These are phyloP conservation scores for Hypocreales sp. DNA, from an alignment of 2,329 filamentous ascomycete genomes.

Conservation along the genomic window DNA sequence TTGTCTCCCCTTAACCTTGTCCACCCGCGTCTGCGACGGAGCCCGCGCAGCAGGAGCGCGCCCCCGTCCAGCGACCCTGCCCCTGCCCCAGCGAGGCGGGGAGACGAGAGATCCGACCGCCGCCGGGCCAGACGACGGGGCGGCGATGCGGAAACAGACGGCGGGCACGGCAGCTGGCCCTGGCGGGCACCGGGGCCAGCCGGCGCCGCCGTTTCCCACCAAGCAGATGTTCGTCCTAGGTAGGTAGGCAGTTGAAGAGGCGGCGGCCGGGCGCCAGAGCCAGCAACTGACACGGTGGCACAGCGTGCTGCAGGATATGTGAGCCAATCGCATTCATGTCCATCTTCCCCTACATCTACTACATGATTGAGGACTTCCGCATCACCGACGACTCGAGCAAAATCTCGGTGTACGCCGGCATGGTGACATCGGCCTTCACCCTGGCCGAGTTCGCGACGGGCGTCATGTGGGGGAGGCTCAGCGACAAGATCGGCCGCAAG, in stretches of 20 bases:
- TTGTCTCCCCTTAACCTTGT: too few species aligned
- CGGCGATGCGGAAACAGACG: constrained; percentile 15
- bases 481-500: constrained; percentile 83
- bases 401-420: constrained; percentile 84
- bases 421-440: constrained; percentile 93
- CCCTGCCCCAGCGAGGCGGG: too few species aligned
- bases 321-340: constrained; percentile 99
- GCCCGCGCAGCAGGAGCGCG: too few species aligned
- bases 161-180: constrained; percentile 9
- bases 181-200: constrained; percentile 8
- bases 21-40: too few species aligned
- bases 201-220: constrained; percentile 21
- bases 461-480: constrained; percentile 83
- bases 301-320: constrained; percentile 87
- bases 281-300: constrained; percentile 1
- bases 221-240: constrained; percentile 37
- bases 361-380: constrained; percentile 87
- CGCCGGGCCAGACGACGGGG: too few species aligned
- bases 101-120: too few species aligned
- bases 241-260: constrained; percentile 14
- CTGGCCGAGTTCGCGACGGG: constrained; percentile 90
- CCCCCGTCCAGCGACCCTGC: too few species aligned
- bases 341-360: constrained; percentile 96
- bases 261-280: too few species aligned
- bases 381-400: constrained; percentile 64